A percentile compares a stretch with the other conserved stretches of the same genome.
These are phyloP conservation scores for Stentor roeselii DNA, from an alignment of 73 alveolate species.

Conservation along the genomic window DNA sequence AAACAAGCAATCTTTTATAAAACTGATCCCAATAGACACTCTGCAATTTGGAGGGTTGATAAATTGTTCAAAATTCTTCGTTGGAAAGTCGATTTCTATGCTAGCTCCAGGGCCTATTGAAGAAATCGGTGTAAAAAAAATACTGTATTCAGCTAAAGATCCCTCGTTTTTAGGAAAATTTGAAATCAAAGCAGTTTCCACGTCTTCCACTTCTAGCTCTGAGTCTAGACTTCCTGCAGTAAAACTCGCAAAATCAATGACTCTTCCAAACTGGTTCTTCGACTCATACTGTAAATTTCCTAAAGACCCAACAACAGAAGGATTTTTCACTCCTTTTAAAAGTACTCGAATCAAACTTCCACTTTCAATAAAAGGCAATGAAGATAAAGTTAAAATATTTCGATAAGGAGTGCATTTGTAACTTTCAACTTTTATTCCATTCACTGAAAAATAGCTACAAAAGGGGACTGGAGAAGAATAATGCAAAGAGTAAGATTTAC, in stretches of 20 bases:
- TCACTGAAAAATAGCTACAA: not conserved
- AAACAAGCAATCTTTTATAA: slow-evolving; percentile 34
- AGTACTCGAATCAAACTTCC: slow-evolving; percentile 1
- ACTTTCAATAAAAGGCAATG: slow-evolving; percentile 24
- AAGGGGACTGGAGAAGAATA: slow-evolving; percentile 17
- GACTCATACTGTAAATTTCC: not conserved
- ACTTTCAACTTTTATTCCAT: not conserved
- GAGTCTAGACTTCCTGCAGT: not conserved
- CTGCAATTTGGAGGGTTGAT: slow-evolving; percentile 38
- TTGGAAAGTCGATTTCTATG: slow-evolving; percentile 35
- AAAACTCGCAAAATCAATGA: slow-evolving; percentile 2
- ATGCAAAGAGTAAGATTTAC: slow-evolving; percentile 28
- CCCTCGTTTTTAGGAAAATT: slow-evolving; percentile 35
- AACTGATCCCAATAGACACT: slow-evolving; percentile 40
- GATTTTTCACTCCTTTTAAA: slow-evolving; percentile 31
- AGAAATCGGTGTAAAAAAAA: slow-evolving; percentile 32
- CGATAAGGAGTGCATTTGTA: not conserved
- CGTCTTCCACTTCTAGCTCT: not conserved
- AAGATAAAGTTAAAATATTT: slow-evolving; percentile 29
- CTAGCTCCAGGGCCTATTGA: slow-evolving; percentile 32
- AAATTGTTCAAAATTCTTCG: slow-evolving; percentile 1
- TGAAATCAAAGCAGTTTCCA: not conserved
- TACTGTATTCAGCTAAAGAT: slow-evolving; percentile 27
- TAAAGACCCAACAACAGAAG: slow-evolving; percentile 5
- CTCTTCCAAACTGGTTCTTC: slow-evolving; percentile 11